phyloP scores from a whole-genome alignment of 176 grass and related monocot species.

The maize (Zea mays) region Zm-B73-REFERENCE-NAM-5.0 NC_050102.1:122379001-122379500 shows the following conservation, averaged over 20 bases:
- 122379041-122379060: background rate
- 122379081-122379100: slow-evolving; percentile 29
- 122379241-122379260: background rate
- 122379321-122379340: background rate
- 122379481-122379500: background rate
- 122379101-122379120: background rate
- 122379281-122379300: background rate
- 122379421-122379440: background rate
- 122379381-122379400: slow-evolving; percentile 6
- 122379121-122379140: background rate
- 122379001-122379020: background rate
- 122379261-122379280: background rate
- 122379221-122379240: background rate
- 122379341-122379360: slow-evolving; percentile 8
- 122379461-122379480: background rate
- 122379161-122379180: background rate
- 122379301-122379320: background rate
- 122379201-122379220: background rate
- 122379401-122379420: background rate
- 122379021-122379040: no score
- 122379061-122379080: slow-evolving; percentile 8
- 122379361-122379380: slow-evolving; percentile 14
- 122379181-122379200: background rate
- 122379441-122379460: background rate
- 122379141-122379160: background rate